These are phyloP conservation scores for Trichosanthes cucumerina DNA, from an alignment of 306 rosid genomes.

Conservation along the genomic window DNA sequence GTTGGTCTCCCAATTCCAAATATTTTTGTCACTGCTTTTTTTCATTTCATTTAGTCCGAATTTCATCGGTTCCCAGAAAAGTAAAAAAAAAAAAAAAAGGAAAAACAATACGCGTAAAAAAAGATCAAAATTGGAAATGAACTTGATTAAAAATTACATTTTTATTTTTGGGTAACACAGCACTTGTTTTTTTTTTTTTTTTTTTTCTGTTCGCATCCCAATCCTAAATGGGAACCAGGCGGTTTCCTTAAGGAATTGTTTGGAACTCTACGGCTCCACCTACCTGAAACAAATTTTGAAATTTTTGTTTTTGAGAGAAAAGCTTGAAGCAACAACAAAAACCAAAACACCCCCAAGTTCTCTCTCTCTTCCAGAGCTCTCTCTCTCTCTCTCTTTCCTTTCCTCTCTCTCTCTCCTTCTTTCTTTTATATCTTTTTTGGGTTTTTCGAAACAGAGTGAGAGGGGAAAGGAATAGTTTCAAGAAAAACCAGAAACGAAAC, in stretches of 20 bases:
- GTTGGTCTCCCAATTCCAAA: background rate
- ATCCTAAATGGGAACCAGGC: conserved; percentile 25
- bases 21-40: background rate
- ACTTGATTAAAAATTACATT: background rate
- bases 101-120: too few species aligned
- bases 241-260: conserved; percentile 34
- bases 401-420: background rate
- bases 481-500: background rate
- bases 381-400: background rate
- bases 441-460: conserved; percentile 3
- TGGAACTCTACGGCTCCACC: conserved; percentile 25
- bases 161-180: background rate
- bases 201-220: background rate
- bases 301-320: conserved; percentile 19
- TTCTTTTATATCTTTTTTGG: background rate
- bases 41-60: background rate
- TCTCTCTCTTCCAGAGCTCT: conserved; percentile 2
- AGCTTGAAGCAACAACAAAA: conserved; percentile 21
- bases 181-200: too few species aligned
- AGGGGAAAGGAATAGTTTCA: background rate
- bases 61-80: background rate
- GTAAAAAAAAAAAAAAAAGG: background rate
- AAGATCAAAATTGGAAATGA: background rate
- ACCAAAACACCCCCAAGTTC: conserved; percentile 8
- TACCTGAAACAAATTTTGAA: conserved; percentile 20